phyloP scores from a whole-genome alignment of 2,329 filamentous ascomycete genomes.

The Fusarium bulbicola region DNA sequence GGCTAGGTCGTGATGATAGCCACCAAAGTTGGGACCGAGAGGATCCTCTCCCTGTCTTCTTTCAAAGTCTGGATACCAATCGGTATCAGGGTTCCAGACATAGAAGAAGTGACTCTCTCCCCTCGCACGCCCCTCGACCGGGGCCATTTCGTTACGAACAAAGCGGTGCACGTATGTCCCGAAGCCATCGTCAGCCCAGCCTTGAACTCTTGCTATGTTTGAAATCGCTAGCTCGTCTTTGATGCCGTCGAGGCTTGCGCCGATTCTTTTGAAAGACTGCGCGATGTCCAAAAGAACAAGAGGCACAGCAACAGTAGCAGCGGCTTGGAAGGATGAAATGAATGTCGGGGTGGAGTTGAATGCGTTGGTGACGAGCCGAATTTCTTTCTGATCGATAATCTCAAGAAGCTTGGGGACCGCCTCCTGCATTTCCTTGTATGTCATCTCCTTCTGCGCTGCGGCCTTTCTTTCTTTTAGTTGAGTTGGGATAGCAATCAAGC shows the following conservation, averaged over 20 bases:
- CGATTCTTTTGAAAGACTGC: neutral
- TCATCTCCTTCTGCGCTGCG: neutral
- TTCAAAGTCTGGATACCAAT: neutral
- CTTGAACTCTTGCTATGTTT: accelerated
- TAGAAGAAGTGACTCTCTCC: neutral
- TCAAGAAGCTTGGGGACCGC: neutral
- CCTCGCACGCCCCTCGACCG: accelerated
- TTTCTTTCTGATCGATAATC: neutral
- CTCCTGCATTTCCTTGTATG: neutral
- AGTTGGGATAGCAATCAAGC: accelerated
- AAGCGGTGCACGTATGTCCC: neutral
- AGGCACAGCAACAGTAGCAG: accelerated
- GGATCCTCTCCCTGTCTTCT: neutral
- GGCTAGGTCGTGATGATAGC: neutral
- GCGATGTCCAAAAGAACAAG: accelerated
- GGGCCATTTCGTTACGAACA: neutral
- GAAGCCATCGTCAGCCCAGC: neutral
- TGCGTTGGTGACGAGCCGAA: neutral
- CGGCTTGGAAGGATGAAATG: neutral
- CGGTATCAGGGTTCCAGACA: accelerated
- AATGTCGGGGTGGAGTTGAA: neutral
- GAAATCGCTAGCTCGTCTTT: neutral
- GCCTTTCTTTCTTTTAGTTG: neutral
- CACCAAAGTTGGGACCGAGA: accelerated
- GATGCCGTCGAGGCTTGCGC: accelerated